Conservation (phyloP, 2,329 filamentous ascomycete species). For the Taxawa tesnikishii region DNA sequence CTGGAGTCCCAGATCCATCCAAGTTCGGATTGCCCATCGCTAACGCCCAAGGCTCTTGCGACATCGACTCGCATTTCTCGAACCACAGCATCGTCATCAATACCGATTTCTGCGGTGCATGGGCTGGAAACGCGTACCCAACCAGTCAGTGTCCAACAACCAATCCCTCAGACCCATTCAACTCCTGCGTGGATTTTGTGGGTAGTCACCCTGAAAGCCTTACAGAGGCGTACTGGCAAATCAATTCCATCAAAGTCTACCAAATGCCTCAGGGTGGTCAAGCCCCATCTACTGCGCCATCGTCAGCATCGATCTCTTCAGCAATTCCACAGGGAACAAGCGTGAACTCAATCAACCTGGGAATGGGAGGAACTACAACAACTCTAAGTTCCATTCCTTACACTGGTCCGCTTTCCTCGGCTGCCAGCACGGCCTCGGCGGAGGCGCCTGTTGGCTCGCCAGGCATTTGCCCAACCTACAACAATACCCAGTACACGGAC, state of each 20-base stretch:
- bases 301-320: conserved; percentile 4
- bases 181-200: conserved; percentile 20
- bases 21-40: conserved; percentile 50
- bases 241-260: conserved; percentile 28
- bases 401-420: conserved; percentile 16
- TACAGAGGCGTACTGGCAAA: conserved; percentile 26
- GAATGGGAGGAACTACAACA: conserved; percentile 15
- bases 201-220: conserved; percentile 19
- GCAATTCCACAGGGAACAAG: conserved; percentile 3
- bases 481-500: conserved; percentile 8
- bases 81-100: conserved; percentile 27
- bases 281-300: conserved; percentile 2
- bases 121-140: conserved; percentile 21
- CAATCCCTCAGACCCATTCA: conserved; percentile 8
- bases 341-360: conserved; percentile 12
- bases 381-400: conserved; percentile 11
- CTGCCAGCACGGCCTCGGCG: too few species aligned
- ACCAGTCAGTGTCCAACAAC: conserved; percentile 17
- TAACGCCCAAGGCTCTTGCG: conserved; percentile 42
- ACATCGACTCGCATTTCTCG: conserved; percentile 22
- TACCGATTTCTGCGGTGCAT: conserved; percentile 27
- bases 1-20: conserved; percentile 42
- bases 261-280: conserved; percentile 16
- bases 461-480: conserved; percentile 9
- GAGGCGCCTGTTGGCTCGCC: too few species aligned